Base-by-base conservation (phyloP, 2,329 filamentous ascomycete genomes). In the Fusarium concolor region DNA sequence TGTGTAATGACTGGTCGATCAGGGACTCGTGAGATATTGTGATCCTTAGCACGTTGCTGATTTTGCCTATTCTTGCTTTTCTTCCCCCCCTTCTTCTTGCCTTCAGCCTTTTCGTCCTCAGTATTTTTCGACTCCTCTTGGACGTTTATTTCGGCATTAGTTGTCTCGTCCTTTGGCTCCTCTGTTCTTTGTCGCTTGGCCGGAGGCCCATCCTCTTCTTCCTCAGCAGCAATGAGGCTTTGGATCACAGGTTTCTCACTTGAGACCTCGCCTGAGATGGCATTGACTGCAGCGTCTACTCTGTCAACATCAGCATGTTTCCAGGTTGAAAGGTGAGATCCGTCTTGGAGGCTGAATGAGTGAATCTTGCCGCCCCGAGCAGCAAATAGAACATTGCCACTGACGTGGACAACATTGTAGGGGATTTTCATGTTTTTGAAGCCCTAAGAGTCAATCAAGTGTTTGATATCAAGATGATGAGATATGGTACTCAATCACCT, bases 351-450 rank as follows among this genome's bases (percentile, higher is more conserved):
- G 73, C 83, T 84, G 76, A 93, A 90, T 4, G 88, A 87, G 74
- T 92, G 86, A 54, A 97, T 87, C 71, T 85, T 87, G 46, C 90
- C 86, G 15, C 92, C 93, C 63, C 89, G 89, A 26, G 92, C 92
- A 37, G 91, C 92, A 71, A 96, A 85, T 18, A 97, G 78, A 20
- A 91, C 79, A 69, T 84, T 77, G 44, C 85, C 85, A 62, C 81
- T 80, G 35, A 79, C 83, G 67, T 84, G 82, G 45, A 93, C 78
- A 71, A 87, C 86, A 71, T 91, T 90, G 72, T 91, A 91, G n/a
- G 90, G 90, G 58, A 86, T 76, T 65, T 79, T 79, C 79, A 85
- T 83, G 18, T n/a, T 69, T 75, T 42, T 50, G 33, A 44, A 9
- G 37, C 12, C 26, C 11, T 41, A 41, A 43, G 51, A 20, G 37